Evolutionary conservation across 306 rosid genomes (phyloP), one percentile per base, ranked within the genome.

Genomic region (Cucurbita maxima): DNA sequence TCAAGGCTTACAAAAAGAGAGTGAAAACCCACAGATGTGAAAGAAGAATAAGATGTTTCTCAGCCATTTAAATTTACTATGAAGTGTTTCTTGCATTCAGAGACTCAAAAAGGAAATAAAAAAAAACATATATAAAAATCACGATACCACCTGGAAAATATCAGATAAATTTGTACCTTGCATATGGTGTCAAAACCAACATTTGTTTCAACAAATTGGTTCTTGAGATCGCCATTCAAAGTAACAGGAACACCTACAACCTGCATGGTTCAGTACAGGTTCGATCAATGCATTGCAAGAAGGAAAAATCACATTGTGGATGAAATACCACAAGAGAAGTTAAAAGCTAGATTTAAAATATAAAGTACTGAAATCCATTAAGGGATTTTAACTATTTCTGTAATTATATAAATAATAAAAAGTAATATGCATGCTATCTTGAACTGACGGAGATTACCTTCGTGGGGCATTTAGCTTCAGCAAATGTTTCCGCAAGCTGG

Each of bases 161-260:
- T n/a, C 34, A 52, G 43, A 16, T n/a, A 19, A 16, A 41, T 3
- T 7, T 71, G 43, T 94, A 94, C 99, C 99, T 94, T 94, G 64
- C 95, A 91, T 76, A 94, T 89, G 73, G 99, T 94, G 77, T 94
- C 99, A 83, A 89, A 94, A 57, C 99, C 99, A 78, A 94, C 99
- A 78, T 88, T 89, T 40, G 97, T 80, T 85, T 94, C 99, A 79
- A 94, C 92, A 76, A 94, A 94, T 80, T 94, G 99, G 85, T 91
- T 94, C 84, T 89, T 94, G 67, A 94, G 96, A 81, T 94, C 99
- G 73, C 99, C 99, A 68, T 94, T 91, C 87, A 91, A 86, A 40
- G 99, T 91, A 72, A 94, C 99, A 22, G 99, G 99, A 81, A 89
- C 99, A 19, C 99, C 99, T 80, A 94, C 96, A 81, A 94, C 97